These are phyloP conservation scores for Carex scoparia DNA, from an alignment of 176 grass and related monocot species.

Conservation along the genomic window DNA sequence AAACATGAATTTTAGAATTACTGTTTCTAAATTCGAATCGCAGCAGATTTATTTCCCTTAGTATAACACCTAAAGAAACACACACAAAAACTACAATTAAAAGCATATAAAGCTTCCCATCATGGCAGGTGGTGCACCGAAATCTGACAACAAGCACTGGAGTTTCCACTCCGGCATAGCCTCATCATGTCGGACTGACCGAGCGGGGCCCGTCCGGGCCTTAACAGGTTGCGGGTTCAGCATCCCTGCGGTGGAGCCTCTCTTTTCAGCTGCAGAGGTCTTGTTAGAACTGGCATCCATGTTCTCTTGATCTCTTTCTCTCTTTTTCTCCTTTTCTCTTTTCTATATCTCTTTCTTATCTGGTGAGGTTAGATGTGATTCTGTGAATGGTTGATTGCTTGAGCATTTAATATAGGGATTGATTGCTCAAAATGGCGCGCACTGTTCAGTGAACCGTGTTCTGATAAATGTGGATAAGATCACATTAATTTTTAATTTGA, in stretches of 20 bases:
- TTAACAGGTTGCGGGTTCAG: not conserved
- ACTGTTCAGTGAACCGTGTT: not conserved
- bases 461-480: slow-evolving; percentile 17
- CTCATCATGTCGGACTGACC: not conserved
- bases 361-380: not conserved
- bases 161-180: slow-evolving; percentile 72
- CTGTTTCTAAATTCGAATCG: too few relatives aligned
- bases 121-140: slow-evolving; percentile 21
- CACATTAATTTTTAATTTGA: slow-evolving; percentile 4
- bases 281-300: not conserved
- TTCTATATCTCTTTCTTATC: slow-evolving; percentile 21
- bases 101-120: slow-evolving; percentile 50
- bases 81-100: slow-evolving; percentile 29
- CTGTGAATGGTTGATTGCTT: slow-evolving; percentile 1
- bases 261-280: not conserved
- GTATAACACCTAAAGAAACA: not conserved
- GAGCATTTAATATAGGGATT: slow-evolving; percentile 7
- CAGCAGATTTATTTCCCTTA: too few relatives aligned
- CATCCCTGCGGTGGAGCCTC: not conserved
- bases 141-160: slow-evolving; percentile 53
- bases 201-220: not conserved
- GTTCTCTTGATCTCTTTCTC: not conserved
- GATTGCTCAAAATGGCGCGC: not conserved
- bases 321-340: not conserved
- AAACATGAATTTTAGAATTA: too few relatives aligned